These are phyloP conservation scores for Tuber magnatum DNA, from an alignment of 495 filamentous ascomycete species.

Conservation along the genomic window DNA sequence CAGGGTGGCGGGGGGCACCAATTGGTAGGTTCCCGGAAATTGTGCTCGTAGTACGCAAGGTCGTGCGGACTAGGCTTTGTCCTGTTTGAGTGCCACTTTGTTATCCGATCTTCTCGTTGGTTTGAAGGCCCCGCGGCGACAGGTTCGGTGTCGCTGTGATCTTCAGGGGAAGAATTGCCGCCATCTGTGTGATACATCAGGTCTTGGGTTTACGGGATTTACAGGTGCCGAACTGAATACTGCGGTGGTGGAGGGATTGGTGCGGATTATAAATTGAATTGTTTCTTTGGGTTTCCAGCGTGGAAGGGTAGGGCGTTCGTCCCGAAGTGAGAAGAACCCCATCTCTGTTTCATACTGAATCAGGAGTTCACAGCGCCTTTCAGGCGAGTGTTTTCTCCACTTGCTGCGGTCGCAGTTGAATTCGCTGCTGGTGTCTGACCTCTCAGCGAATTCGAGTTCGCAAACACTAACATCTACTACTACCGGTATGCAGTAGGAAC, in stretches of 20 bases:
- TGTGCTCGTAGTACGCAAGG: not conserved
- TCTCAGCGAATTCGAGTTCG: constrained; percentile 31
- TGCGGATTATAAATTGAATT: not conserved
- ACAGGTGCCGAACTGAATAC: not conserved
- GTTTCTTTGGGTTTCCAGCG: not conserved
- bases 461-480: not conserved
- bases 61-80: not conserved
- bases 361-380: not conserved
- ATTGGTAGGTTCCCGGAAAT: not conserved
- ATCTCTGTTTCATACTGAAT: not conserved
- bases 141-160: not conserved
- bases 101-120: constrained; percentile 3
- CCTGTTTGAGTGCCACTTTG: not conserved
- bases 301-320: not conserved
- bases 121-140: not conserved
- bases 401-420: constrained; percentile 16
- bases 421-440: constrained; percentile 18
- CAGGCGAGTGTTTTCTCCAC: constrained; percentile 11
- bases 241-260: not conserved
- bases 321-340: not conserved
- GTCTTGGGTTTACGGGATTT: not conserved
- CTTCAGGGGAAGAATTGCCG: constrained; percentile 3
- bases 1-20: not conserved
- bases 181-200: not conserved
- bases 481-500: constrained; percentile 15